Evolutionary conservation across 2,329 filamentous ascomycete species (phyloP).

Genomic region (Fusarium anguioides): DNA sequence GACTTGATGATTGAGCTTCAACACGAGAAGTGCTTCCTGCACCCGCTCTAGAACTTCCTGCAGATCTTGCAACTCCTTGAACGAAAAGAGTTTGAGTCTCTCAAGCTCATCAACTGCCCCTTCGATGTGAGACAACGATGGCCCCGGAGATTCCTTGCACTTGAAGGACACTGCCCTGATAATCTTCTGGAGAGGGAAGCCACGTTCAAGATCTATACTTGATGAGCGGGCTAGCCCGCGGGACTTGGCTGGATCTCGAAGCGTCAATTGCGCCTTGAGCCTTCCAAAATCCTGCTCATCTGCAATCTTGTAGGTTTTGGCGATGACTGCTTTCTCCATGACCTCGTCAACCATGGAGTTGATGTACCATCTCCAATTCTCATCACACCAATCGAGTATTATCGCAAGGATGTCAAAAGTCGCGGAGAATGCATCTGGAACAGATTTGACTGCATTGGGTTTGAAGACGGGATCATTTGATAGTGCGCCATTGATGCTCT

Average conservation of each 20-base stretch:
- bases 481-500: background rate
- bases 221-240: too few relatives aligned
- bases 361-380: constrained; percentile 29
- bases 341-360: background rate
- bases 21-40: constrained; percentile 17
- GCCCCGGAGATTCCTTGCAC: too few relatives aligned
- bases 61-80: constrained; percentile 8
- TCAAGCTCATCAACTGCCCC: background rate
- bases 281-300: too few relatives aligned
- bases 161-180: too few relatives aligned
- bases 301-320: background rate
- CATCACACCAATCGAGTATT: constrained; percentile 33
- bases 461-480: too few relatives aligned
- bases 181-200: too few relatives aligned
- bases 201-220: too few relatives aligned
- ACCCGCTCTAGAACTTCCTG: constrained; percentile 19
- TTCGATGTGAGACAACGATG: too few relatives aligned
- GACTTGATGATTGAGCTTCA: constrained; percentile 26
- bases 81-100: background rate
- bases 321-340: background rate
- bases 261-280: too few relatives aligned
- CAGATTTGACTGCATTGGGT: background rate
- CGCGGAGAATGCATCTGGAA: background rate
- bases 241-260: too few relatives aligned
- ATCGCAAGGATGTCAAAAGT: constrained; percentile 6